Percentiles rank a stretch among this genome's conserved stretches.
These are phyloP conservation scores for Pseudogymnoascus sp. DNA, from an alignment of 2,329 filamentous ascomycete genomes.

Conservation along the genomic window DNA sequence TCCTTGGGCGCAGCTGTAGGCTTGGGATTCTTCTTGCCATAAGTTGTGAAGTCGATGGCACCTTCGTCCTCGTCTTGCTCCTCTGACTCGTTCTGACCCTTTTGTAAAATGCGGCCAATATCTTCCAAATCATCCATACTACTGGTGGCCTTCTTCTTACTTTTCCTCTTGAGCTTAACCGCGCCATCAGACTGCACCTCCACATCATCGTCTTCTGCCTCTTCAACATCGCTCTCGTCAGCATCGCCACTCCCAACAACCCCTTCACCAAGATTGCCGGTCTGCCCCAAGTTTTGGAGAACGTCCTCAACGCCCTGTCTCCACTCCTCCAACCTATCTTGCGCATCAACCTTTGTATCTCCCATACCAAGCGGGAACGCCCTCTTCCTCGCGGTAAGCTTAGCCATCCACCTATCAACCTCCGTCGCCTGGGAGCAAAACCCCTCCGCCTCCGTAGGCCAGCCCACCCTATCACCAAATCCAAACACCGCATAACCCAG, in stretches of 20 bases:
- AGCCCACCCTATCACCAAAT: slow-evolving; percentile 82
- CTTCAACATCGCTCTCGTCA: slow-evolving; percentile 75
- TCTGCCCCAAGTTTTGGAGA: slow-evolving; percentile 53
- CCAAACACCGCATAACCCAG: slow-evolving; percentile 91
- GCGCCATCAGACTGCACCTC: slow-evolving; percentile 64
- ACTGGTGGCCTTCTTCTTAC: slow-evolving; percentile 34
- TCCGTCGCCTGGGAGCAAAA: slow-evolving; percentile 91
- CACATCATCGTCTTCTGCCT: slow-evolving; percentile 76
- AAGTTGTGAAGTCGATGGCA: slow-evolving; percentile 80
- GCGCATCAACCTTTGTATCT: slow-evolving; percentile 69
- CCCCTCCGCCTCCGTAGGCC: slow-evolving; percentile 82
- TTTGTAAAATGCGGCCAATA: slow-evolving; percentile 56
- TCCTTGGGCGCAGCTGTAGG: slow-evolving; percentile 53
- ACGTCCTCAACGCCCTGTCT: slow-evolving; percentile 62
- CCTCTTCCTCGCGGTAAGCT: slow-evolving; percentile 74
- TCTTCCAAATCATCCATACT: slow-evolving; percentile 76
- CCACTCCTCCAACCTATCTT: slow-evolving; percentile 67
- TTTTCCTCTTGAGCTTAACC: slow-evolving; percentile 33
- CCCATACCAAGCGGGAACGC: slow-evolving; percentile 85
- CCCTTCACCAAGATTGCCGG: slow-evolving; percentile 51
- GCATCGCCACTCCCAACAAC: slow-evolving; percentile 73
- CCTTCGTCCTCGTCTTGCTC: slow-evolving; percentile 36
- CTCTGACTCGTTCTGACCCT: slow-evolving; percentile 30
- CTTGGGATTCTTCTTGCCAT: slow-evolving; percentile 41
- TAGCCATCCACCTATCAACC: slow-evolving; percentile 95